A percentile compares a stretch with the other conserved stretches of the same genome.
phyloP scores from a whole-genome alignment of 208 protist genomes.

The Strigomonas culicis region DNA sequence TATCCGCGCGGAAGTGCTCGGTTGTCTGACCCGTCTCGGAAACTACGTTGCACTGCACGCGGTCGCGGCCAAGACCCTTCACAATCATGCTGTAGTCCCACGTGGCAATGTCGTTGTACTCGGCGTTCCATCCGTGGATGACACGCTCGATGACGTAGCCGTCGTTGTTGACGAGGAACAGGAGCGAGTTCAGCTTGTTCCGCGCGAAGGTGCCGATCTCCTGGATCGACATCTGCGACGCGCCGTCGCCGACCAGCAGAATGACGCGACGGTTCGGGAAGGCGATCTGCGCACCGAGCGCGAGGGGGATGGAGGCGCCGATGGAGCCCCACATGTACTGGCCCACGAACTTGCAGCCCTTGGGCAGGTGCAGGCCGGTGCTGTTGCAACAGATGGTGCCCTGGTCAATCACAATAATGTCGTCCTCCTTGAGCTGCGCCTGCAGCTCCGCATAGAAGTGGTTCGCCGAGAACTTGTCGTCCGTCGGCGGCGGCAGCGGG shows the following conservation, averaged over 20 bases:
- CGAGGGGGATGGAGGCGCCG: constrained; percentile 38
- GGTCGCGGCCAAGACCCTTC: constrained; percentile 17
- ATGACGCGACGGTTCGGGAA: constrained; percentile 30
- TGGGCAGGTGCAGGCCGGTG: constrained; percentile 29
- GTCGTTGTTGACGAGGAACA: constrained; percentile 53
- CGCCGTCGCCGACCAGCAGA: constrained; percentile 28
- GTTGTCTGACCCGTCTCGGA: constrained; percentile 12
- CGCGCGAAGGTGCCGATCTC: constrained; percentile 38
- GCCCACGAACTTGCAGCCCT: constrained; percentile 15
- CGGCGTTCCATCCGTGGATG: constrained; percentile 43
- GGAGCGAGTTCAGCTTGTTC: constrained; percentile 21
- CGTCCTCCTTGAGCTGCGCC: constrained; percentile 22
- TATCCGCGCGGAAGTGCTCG: constrained; percentile 4
- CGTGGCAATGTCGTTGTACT: constrained; percentile 42
- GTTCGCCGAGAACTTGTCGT: constrained; percentile 18
- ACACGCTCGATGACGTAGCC: constrained; percentile 46
- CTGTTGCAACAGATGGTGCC: constrained; percentile 31
- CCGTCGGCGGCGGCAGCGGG: constrained; percentile 20
- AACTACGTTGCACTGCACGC: constrained; percentile 18
- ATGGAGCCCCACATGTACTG: constrained; percentile 41
- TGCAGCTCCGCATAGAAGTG: constrained; percentile 46
- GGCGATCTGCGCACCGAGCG: constrained; percentile 37
- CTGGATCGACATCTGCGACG: constrained; percentile 43
- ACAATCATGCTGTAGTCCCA: constrained; percentile 35
- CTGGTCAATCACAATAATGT: constrained; percentile 40